A percentile compares a stretch with the other conserved stretches of the same genome.
Evolutionary conservation across 108 stramenopile genomes (phyloP).

Genomic region (Pelagomonas calceolata): DNA sequence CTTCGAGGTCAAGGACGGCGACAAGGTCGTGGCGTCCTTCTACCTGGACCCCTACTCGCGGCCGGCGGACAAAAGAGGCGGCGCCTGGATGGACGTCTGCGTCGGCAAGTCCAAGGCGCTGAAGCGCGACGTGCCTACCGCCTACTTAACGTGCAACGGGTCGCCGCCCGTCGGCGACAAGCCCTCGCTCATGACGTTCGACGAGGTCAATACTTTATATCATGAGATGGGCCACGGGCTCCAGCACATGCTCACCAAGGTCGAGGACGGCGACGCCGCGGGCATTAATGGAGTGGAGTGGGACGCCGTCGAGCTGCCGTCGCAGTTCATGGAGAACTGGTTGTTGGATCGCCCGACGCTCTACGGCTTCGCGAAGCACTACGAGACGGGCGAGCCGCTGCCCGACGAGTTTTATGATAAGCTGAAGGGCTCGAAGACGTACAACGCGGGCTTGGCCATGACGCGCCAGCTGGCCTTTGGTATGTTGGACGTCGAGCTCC

Average conservation of each 20-base stretch:
- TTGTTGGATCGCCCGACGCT: conserved; percentile 82
- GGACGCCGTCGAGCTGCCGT: conserved; percentile 97
- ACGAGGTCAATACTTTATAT: conserved; percentile 93
- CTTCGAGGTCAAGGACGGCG: conserved; percentile 81
- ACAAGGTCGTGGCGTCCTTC: conserved; percentile 84
- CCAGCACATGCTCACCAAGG: conserved; percentile 91
- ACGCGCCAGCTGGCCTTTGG: conserved; percentile 93
- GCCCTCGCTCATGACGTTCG: conserved; percentile 95
- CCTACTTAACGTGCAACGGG: conserved; percentile 97
- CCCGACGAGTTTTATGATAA: conserved; percentile 92
- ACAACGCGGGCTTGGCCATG: conserved; percentile 79
- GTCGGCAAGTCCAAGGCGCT: conserved; percentile 72
- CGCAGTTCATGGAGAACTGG: conserved; percentile 99
- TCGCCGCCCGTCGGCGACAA: conserved; percentile 83
- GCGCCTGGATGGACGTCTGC: conserved; percentile 91
- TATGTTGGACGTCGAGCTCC: conserved; percentile 85
- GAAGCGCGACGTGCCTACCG: conserved; percentile 72
- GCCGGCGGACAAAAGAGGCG: conserved; percentile 90
- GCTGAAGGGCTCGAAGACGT: conserved; percentile 77
- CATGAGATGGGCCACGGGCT: conserved; percentile 91
- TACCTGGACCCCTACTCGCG: conserved; percentile 92
- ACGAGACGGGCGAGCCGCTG: conserved; percentile 85
- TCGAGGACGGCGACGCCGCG: conserved; percentile 83
- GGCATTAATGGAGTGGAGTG: conserved; percentile 93
- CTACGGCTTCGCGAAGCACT: conserved; percentile 91